Base-by-base conservation (phyloP, 2,329 filamentous ascomycete genomes). In the Grosmannia serpens region DNA sequence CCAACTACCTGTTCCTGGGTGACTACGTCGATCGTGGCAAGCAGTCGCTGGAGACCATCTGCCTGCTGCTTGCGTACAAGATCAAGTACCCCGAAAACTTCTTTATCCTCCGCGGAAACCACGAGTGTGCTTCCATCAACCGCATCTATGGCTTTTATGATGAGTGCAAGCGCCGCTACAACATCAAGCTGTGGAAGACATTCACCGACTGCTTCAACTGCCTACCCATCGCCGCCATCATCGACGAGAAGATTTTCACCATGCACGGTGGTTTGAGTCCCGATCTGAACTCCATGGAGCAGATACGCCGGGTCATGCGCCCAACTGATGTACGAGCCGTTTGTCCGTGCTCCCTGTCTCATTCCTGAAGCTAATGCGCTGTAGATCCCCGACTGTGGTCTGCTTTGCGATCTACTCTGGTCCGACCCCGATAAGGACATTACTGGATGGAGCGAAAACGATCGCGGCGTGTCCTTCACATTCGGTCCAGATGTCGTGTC, bases 11-110 rank as follows among this genome's bases (percentile, higher is more conserved):
- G 67, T 99, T 99, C 82, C 88, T 99, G 55, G 94, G 94, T 66
- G 94, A 99, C 73, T 99, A 99, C 70, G 94, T 99, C 68, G 94
- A 99, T 74, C 87, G 94, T 78, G 94, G 94, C 78, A 97, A 99
- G 82, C 94, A 99, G 77, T 96, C 92, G 44, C 86, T 99, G 58
- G 94, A 99, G 80, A 97, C 94, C 65, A 97, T 99, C 75, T 96
- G 91, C 78, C 81, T 99, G 64, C 82, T 99, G 59, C 83, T 99
- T 56, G 91, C 91, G 63, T 99, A 97, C 84, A 99, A 99, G 84
- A 95, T 99, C 83, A 97, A 97, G 79, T 97, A 96, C 73, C 94
- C 94, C 54, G 94, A 99, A 77, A 99, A 99, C 80, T 97, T 99
- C 79, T 99, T 99, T 80, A 88, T 99, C 65, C 84, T 99, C 60